These are phyloP conservation scores for Lathyrus sativus DNA, from an alignment of 306 rosid genomes.

Conservation along the genomic window DNA sequence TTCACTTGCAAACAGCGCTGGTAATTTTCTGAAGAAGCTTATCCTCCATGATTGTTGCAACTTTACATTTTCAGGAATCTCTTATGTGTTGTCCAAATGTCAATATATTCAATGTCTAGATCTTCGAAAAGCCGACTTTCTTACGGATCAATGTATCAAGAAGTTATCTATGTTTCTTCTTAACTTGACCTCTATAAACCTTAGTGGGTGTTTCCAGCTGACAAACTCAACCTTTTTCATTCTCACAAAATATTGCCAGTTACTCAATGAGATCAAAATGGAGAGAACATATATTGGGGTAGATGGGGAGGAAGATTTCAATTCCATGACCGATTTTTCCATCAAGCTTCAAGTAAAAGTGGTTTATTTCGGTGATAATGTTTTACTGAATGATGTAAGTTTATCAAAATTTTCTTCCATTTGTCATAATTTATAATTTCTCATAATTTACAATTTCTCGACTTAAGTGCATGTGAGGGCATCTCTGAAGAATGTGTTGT, in stretches of 20 bases:
- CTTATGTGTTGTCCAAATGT: conserved; percentile 46
- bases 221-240: background rate
- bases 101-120: conserved; percentile 54
- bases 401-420: conserved; percentile 42
- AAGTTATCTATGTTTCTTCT: conserved; percentile 42
- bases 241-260: conserved; percentile 57
- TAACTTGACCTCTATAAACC: too few species aligned
- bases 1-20: conserved; percentile 53
- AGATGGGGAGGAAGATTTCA: conserved; percentile 18
- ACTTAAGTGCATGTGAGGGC: conserved; percentile 47
- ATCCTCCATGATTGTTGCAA: conserved; percentile 50
- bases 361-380: conserved; percentile 51
- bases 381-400: conserved; percentile 38
- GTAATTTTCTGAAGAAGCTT: conserved; percentile 54
- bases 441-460: conserved; percentile 54
- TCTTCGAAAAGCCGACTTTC: conserved; percentile 51
- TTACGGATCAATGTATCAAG: conserved; percentile 52
- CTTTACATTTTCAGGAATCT: conserved; percentile 58
- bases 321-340: conserved; percentile 13
- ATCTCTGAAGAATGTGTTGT: conserved; percentile 51
- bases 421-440: conserved; percentile 54
- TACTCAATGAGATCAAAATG: conserved; percentile 58
- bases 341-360: conserved; percentile 46
- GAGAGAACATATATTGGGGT: conserved; percentile 49
- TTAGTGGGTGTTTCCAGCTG: too few species aligned